Evolutionary conservation across 2,329 filamentous ascomycete species (phyloP), one percentile per base, ranked within the genome.

Genomic region (Penicillium nordicum): DNA sequence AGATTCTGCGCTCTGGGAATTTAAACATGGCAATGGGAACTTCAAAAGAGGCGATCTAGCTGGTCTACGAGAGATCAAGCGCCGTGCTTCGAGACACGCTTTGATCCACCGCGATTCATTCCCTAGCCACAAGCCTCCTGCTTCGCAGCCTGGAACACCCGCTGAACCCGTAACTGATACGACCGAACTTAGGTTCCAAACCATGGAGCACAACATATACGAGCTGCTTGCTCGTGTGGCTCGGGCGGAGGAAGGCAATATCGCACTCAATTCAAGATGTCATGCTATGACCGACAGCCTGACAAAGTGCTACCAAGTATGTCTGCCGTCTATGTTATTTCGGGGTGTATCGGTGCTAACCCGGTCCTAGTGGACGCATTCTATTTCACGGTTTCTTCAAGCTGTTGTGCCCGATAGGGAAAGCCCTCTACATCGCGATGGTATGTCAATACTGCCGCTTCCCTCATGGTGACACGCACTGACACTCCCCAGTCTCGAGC

Each of bases 1-100:
- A 12, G 94, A 97, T 69, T 92, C 92, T 21, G 92, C 93, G 0
- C 79, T 99, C 30, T 99, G 94, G 94, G 94, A 99, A 72, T 99
- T 99, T 75, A 97, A 97, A 75, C 94, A 99, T 70, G 94, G 94
- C 51, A 95, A 93, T 68, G 93, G 93, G 51, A 97, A 89, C 72
- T 99, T 99, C 79, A 97, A 96, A 76, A 87, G 92, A 62, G 94
- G 94, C 37, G 93, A 99, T 72, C 79, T 99, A 25, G 87, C 93
- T 49, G 92, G 93, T 8, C 78, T 99, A 59, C 85, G 94, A 42
- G 94, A 99, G 71, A 99, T 99, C 75, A 97, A 97, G 76, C 88
- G 94, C 59, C 85, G 94, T 58, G 93, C 94, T 18, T 97, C 93
- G 36, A 84, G 94, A 59, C 94, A 97, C 76, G 88, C 93, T 25